A percentile compares a stretch with the other conserved stretches of the same genome.
These are phyloP conservation scores for Citrullus colocynthis DNA, from an alignment of 306 rosid species.

Conservation along the genomic window DNA sequence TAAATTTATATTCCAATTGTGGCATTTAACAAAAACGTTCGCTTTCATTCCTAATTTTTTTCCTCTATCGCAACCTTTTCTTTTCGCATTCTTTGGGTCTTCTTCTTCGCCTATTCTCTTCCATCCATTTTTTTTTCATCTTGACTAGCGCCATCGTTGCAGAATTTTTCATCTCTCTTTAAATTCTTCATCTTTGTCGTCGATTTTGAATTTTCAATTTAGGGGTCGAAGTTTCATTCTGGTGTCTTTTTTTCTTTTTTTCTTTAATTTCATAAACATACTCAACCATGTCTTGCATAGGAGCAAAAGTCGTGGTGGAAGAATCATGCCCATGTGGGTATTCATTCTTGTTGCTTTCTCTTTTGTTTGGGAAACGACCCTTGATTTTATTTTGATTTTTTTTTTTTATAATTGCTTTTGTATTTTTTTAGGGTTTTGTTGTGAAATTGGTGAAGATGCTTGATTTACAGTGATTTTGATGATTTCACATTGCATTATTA, in stretches of 20 bases:
- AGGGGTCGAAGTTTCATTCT: neutral
- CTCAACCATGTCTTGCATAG: conserved; percentile 32
- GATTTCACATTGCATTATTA: conserved; percentile 94
- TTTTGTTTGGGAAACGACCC: neutral
- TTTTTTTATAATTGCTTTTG: neutral
- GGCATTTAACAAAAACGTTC: too few relatives aligned
- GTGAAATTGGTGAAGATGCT: conserved; percentile 82
- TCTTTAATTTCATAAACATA: too few relatives aligned
- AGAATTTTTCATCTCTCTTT: too few relatives aligned
- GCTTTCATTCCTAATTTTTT: too few relatives aligned
- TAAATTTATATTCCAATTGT: too few relatives aligned
- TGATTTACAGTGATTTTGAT: conserved; percentile 86
- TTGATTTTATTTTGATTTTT: neutral
- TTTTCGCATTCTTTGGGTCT: too few relatives aligned
- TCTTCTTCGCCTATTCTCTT: too few relatives aligned
- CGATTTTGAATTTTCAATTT: neutral
- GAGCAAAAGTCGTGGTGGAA: conserved; percentile 93
- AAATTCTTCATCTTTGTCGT: neutral
- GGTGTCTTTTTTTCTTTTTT: too few relatives aligned
- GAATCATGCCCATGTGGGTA: conserved; percentile 93
- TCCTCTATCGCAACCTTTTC: too few relatives aligned
- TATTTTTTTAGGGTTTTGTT: conserved; percentile 66
- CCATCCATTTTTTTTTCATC: too few relatives aligned
- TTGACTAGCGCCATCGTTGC: too few relatives aligned
- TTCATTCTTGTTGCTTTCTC: neutral